Conservation (phyloP, 352 stramenopile genomes). For the Globisporangium takayamanum region DNA sequence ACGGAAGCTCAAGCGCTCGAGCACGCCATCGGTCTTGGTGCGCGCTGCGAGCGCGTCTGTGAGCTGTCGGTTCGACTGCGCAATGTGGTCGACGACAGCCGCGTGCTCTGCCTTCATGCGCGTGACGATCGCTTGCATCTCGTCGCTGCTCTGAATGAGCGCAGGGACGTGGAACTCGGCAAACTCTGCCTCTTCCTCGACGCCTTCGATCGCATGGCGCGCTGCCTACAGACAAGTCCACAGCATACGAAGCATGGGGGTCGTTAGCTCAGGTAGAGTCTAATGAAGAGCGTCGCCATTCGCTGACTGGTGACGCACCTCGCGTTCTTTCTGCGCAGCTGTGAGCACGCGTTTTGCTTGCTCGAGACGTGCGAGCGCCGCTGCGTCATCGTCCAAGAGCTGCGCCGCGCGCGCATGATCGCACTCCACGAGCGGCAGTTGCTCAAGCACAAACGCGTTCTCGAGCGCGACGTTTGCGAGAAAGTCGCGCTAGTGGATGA, state of each 20-base stretch:
- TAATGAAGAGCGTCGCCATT: not conserved
- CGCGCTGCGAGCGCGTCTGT: constrained; percentile 11
- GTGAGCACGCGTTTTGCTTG: constrained; percentile 22
- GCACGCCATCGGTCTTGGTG: constrained; percentile 15
- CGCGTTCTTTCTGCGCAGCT: constrained; percentile 30
- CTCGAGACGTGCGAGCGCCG: constrained; percentile 20
- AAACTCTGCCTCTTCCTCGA: constrained; percentile 75
- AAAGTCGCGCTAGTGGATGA: constrained; percentile 34
- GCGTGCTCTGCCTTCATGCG: constrained; percentile 26
- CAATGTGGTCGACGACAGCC: constrained; percentile 16
- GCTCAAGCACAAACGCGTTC: constrained; percentile 40
- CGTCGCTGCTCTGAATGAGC: constrained; percentile 47
- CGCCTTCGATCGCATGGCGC: constrained; percentile 48
- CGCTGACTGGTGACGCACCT: constrained; percentile 18
- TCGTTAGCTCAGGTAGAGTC: too few relatives aligned
- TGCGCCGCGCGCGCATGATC: constrained; percentile 39
- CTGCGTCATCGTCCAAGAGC: constrained; percentile 40
- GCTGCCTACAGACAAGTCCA: constrained; percentile 7
- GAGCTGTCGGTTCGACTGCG: constrained; percentile 14
- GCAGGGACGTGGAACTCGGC: constrained; percentile 60
- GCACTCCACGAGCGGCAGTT: constrained; percentile 47
- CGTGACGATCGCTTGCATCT: constrained; percentile 44
- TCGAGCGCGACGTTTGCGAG: constrained; percentile 37
- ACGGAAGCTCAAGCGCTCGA: constrained; percentile 40
- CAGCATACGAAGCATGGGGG: too few relatives aligned